Percentiles rank a stretch among this genome's conserved stretches.
Conservation (phyloP, 129 eudicot species). For the Flaveria brownii region DNA sequence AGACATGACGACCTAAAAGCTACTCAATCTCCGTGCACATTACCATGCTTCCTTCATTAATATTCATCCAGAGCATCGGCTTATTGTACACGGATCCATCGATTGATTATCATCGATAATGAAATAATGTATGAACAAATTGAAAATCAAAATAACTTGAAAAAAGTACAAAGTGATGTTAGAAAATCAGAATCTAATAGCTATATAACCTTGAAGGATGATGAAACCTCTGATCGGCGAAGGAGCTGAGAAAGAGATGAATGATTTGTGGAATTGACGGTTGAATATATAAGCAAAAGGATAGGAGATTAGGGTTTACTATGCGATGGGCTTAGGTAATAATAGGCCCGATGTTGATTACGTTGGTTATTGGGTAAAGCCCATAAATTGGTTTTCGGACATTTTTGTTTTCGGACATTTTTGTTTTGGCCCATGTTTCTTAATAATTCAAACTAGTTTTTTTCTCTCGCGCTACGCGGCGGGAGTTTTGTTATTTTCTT, state of each 20-base stretch:
- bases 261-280: not conserved
- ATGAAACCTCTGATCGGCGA: too few relatives aligned
- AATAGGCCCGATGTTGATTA: too few relatives aligned
- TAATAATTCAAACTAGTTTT: too few relatives aligned
- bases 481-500: too few relatives aligned
- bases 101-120: not conserved
- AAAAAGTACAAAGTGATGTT: too few relatives aligned
- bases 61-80: constrained; percentile 81
- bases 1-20: constrained; percentile 81
- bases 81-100: constrained; percentile 64
- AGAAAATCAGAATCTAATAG: too few relatives aligned
- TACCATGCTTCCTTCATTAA: constrained; percentile 87
- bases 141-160: not conserved
- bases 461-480: too few relatives aligned
- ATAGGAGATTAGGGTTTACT: not conserved
- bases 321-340: too few relatives aligned
- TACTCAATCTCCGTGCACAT: constrained; percentile 63
- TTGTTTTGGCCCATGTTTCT: not conserved
- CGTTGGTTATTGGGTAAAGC: too few relatives aligned
- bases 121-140: not conserved
- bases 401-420: too few relatives aligned
- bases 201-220: too few relatives aligned
- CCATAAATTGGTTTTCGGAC: too few relatives aligned
- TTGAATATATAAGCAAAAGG: not conserved
- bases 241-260: not conserved